Base-by-base conservation (phyloP, 768 basidiomycete species). In the Austroboletus festivus region DNA sequence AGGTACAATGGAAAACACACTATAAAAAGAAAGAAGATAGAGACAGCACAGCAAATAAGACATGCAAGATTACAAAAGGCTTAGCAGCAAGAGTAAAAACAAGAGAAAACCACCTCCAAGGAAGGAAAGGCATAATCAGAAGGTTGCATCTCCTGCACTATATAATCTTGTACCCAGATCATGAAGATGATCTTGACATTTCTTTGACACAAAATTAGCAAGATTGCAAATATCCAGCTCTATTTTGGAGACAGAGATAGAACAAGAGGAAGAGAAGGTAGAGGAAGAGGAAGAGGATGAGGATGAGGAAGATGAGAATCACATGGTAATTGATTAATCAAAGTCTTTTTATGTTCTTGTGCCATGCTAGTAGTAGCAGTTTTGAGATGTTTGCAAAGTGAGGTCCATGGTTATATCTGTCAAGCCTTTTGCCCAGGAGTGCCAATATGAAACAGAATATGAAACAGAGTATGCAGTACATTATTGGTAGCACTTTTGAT, bases 91-190 rank as follows among this genome's bases (percentile, higher is more conserved):
- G 3, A 15, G 16, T 1, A 46, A 40, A n/a, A 46, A 40, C 28
- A 46, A 22, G 21, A 21, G 46, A 23, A 46, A 13, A 16, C 48
- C 48, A 10, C 48, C 48, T n/a, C 44, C 28, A 26, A 21, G 24
- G 31, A 37, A 37, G 18, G 13, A 19, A 37, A 34, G 33, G 33
- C 12, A 5, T 34, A 12, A 12, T 34, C 16, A 34, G 16, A 37
- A n/a, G 12, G 28, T 12, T 28, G 28, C 28, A 28, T 12, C 6
- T 7, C 16, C 11, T 4, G 18, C n/a, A 18, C 35, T 37, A 18
- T 13, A 11, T 5, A 18, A 5, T 37, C 35, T 37, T 8, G 19
- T 18, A n/a, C 19, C 35, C 35, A 18, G 35, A 37, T 18, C n/a
- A 37, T 37, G 35, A 37, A 18, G 35, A 37, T 37, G 35, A 18